These are phyloP conservation scores for Aphanomyces invadans DNA, from an alignment of 352 stramenopile species.

Conservation along the genomic window DNA sequence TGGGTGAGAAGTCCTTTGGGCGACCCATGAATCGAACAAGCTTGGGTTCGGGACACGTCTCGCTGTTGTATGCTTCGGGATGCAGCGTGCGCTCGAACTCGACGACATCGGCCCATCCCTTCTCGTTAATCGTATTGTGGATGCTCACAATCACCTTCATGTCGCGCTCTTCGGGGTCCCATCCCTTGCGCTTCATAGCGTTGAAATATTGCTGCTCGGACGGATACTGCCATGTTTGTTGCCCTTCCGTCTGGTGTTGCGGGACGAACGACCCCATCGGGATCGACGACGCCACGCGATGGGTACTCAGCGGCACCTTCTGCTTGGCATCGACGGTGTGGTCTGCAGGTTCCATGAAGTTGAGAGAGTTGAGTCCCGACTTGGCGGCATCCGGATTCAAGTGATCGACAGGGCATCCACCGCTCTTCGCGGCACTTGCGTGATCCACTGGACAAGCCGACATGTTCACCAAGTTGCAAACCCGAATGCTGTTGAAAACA, in stretches of 20 bases:
- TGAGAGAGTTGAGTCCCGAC: slow-evolving; percentile 21
- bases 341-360: slow-evolving; percentile 25
- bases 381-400: background rate
- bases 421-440: background rate
- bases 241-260: slow-evolving; percentile 40
- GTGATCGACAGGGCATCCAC: slow-evolving; percentile 21
- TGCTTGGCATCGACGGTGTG: slow-evolving; percentile 3
- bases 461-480: slow-evolving; percentile 3
- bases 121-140: slow-evolving; percentile 97
- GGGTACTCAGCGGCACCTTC: slow-evolving; percentile 47
- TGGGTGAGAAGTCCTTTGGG: slow-evolving; percentile 91
- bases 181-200: slow-evolving; percentile 95
- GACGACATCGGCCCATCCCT: slow-evolving; percentile 90
- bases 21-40: slow-evolving; percentile 93
- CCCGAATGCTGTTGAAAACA: background rate
- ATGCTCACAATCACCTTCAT: slow-evolving; percentile 96
- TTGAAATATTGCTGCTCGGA: slow-evolving; percentile 98
- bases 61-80: slow-evolving; percentile 9
- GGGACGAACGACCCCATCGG: slow-evolving; percentile 87
- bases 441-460: slow-evolving; percentile 22
- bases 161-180: slow-evolving; percentile 82
- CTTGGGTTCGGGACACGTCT: slow-evolving; percentile 39
- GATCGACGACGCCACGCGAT: slow-evolving; percentile 90
- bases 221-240: slow-evolving; percentile 93
- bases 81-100: slow-evolving; percentile 83